Evolutionary conservation across 192 early-diverging fungal genomes (phyloP).

Genomic region (Coemansia umbellata): DNA sequence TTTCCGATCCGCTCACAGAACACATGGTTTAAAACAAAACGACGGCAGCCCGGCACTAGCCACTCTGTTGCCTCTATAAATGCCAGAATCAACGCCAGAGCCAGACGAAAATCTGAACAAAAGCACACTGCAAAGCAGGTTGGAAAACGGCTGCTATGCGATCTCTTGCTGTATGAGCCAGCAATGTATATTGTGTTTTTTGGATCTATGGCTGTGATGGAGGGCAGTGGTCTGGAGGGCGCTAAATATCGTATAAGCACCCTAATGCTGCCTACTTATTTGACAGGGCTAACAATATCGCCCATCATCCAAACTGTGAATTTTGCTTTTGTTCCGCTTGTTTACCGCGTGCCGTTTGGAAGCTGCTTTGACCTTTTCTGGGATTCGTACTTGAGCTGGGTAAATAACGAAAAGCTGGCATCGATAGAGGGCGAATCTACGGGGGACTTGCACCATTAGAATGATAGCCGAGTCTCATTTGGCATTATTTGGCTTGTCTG

Average conservation of each 20-base stretch:
- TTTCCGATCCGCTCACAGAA: conserved; percentile 49
- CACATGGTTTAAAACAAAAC: conserved; percentile 35
- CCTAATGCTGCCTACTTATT: conserved; percentile 37
- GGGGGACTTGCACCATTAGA: too few species aligned
- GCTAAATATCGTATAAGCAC: conserved; percentile 24
- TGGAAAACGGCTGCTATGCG: conserved; percentile 39
- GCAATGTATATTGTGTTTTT: conserved; percentile 45
- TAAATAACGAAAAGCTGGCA: conserved; percentile 55
- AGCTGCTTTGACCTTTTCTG: conserved; percentile 70
- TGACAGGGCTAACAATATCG: conserved; percentile 56
- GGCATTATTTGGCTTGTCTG: too few species aligned
- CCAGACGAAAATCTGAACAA: conserved; percentile 31
- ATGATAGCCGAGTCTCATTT: too few species aligned
- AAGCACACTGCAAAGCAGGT: conserved; percentile 30
- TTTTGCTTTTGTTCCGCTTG: conserved; percentile 70
- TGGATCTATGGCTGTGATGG: conserved; percentile 45
- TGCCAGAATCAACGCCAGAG: conserved; percentile 8
- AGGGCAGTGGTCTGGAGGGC: conserved; percentile 34
- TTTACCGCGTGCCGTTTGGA: conserved; percentile 68
- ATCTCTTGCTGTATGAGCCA: conserved; percentile 43
- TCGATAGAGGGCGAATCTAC: conserved; percentile 16
- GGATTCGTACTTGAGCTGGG: conserved; percentile 74
- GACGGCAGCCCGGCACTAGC: conserved; percentile 8
- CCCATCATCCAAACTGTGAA: conserved; percentile 73
- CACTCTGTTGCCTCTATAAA: conserved; percentile 1